Percentiles rank a stretch among this genome's conserved stretches.
phyloP scores from a whole-genome alignment of 495 filamentous ascomycete genomes.

The Penicillium silybi region DNA sequence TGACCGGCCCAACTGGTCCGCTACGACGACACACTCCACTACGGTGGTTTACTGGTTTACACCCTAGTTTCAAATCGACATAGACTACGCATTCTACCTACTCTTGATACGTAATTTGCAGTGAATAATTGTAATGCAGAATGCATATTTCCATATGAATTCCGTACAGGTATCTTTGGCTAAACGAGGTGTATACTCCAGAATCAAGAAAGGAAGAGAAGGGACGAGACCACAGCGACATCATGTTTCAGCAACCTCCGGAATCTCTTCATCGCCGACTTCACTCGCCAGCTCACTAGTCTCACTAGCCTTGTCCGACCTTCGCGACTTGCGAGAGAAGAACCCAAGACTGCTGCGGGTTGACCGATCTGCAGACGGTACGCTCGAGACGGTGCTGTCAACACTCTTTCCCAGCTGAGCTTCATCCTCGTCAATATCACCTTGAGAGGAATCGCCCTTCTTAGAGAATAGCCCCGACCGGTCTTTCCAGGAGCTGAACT shows the following conservation, averaged over 20 bases:
- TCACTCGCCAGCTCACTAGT: conserved; percentile 47
- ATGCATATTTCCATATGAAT: background rate
- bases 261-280: conserved; percentile 45
- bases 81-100: background rate
- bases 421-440: conserved; percentile 51
- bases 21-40: background rate
- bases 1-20: background rate
- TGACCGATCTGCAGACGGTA: conserved; percentile 41
- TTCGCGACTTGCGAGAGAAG: conserved; percentile 49
- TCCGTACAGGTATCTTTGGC: background rate
- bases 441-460: conserved; percentile 52
- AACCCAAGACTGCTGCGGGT: conserved; percentile 46
- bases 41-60: background rate
- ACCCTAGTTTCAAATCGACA: background rate
- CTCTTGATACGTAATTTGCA: background rate
- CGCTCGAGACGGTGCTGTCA: conserved; percentile 44
- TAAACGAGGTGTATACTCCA: background rate
- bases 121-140: conserved; percentile 1
- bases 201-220: background rate
- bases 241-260: conserved; percentile 23
- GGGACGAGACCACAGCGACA: background rate
- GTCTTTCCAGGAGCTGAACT: conserved; percentile 71
- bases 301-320: conserved; percentile 44
- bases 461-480: conserved; percentile 61
- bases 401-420: conserved; percentile 46